Conservation (phyloP, 352 stramenopile genomes). For the Phytophthora capsici region DNA sequence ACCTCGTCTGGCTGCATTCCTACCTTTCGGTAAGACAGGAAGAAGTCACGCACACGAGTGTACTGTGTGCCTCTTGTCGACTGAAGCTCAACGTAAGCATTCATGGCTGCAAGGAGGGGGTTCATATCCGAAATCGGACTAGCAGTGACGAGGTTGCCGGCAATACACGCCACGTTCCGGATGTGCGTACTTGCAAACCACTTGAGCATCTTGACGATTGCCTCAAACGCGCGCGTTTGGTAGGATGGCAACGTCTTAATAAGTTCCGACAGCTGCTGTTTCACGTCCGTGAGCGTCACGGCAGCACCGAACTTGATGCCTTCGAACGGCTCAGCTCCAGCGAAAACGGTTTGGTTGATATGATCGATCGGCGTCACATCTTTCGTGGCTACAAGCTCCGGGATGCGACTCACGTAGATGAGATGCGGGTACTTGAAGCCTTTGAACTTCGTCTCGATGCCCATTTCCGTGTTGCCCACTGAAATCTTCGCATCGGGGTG, state of each 20-base stretch:
- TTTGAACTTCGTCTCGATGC: slow-evolving; percentile 97
- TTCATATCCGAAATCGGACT: slow-evolving; percentile 99
- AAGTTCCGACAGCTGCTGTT: slow-evolving; percentile 57
- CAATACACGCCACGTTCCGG: slow-evolving; percentile 96
- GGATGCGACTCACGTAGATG: slow-evolving; percentile 76
- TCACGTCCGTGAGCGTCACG: slow-evolving; percentile 77
- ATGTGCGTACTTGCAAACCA: slow-evolving; percentile 99
- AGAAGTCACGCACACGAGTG: slow-evolving; percentile 92
- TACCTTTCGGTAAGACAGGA: slow-evolving; percentile 95
- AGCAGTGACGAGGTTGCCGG: slow-evolving; percentile 96
- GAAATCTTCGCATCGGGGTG: slow-evolving; percentile 92
- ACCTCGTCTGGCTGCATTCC: slow-evolving; percentile 90
- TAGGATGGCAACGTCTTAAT: slow-evolving; percentile 45
- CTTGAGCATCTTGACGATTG: slow-evolving; percentile 92
- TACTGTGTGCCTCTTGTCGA: slow-evolving; percentile 45
- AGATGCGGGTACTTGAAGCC: slow-evolving; percentile 76
- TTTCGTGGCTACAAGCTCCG: slow-evolving; percentile 60
- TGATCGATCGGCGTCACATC: slow-evolving; percentile 43
- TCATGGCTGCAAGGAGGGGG: slow-evolving; percentile 91
- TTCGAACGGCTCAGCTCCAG: slow-evolving; percentile 48
- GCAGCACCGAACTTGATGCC: slow-evolving; percentile 85
- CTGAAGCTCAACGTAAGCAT: slow-evolving; percentile 72
- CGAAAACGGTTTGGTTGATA: slow-evolving; percentile 63
- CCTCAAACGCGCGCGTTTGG: slow-evolving; percentile 58
- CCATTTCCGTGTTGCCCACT: slow-evolving; percentile 97